phyloP scores from a whole-genome alignment of 805 yeast species.

The Nakazawaea wyomingensis region DNA sequence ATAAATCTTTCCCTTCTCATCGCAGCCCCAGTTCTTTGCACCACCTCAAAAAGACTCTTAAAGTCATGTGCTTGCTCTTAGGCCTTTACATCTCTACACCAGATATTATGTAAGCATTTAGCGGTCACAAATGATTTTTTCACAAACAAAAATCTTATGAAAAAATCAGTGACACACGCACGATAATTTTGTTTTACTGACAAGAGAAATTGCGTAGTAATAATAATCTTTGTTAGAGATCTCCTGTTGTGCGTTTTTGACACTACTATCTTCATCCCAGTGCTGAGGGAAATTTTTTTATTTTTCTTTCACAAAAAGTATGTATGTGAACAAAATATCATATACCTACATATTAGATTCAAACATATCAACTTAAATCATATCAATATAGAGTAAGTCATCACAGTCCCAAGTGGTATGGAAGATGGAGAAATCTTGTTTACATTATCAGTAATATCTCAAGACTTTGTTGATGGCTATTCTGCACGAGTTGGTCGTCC shows the following conservation, averaged over 20 bases:
- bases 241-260: not conserved
- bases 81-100: not conserved
- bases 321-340: not conserved
- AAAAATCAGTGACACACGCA: too few relatives aligned
- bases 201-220: too few relatives aligned
- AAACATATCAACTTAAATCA: constrained; percentile 1
- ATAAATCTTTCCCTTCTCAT: not conserved
- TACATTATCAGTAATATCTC: too few relatives aligned
- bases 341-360: constrained; percentile 3
- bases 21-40: not conserved
- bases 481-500: too few relatives aligned
- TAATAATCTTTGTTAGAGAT: too few relatives aligned
- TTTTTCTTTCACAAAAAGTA: constrained; percentile 1
- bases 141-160: too few relatives aligned
- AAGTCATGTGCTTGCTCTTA: not conserved
- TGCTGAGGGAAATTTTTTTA: not conserved
- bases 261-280: not conserved
- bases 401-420: not conserved
- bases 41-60: too few relatives aligned
- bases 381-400: constrained; percentile 3
- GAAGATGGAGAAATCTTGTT: too few relatives aligned
- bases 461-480: too few relatives aligned
- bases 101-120: too few relatives aligned
- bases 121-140: too few relatives aligned
- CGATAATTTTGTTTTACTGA: too few relatives aligned